Conservation (phyloP, 108 stramenopile genomes). For the Nitzschia putrida region DNA sequence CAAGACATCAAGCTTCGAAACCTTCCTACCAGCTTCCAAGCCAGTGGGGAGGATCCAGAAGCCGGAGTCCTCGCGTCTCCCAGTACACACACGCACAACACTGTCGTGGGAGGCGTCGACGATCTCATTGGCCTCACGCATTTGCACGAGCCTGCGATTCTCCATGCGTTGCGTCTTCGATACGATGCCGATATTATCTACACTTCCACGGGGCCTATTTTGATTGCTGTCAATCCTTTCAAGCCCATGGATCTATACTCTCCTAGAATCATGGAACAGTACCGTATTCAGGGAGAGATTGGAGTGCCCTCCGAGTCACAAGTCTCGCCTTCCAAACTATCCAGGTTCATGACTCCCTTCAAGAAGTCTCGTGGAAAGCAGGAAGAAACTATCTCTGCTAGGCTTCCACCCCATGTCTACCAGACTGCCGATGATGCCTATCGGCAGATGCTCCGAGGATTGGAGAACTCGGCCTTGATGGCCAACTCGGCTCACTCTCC, state of each 20-base stretch:
- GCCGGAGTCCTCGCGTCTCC: conserved; percentile 51
- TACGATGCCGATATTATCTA: conserved; percentile 87
- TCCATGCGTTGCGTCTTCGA: conserved; percentile 75
- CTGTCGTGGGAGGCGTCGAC: conserved; percentile 66
- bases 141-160: conserved; percentile 84
- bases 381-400: neutral
- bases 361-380: conserved; percentile 33
- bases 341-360: conserved; percentile 47
- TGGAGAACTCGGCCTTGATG: conserved; percentile 70
- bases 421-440: conserved; percentile 94
- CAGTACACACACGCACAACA: conserved; percentile 30
- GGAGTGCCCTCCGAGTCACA: conserved; percentile 23
- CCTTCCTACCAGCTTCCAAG: conserved; percentile 52
- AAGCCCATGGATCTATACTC: conserved; percentile 86
- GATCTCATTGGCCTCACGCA: conserved; percentile 84
- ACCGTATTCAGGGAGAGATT: conserved; percentile 70
- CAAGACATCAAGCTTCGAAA: conserved; percentile 81
- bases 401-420: conserved; percentile 91
- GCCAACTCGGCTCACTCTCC: conserved; percentile 19
- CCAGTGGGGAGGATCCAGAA: conserved; percentile 58
- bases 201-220: conserved; percentile 88
- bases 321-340: neutral
- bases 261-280: conserved; percentile 75
- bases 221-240: conserved; percentile 95
- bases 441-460: conserved; percentile 89